Conservation (phyloP, 768 basidiomycete genomes). For the Auriscalpium orientale region DNA sequence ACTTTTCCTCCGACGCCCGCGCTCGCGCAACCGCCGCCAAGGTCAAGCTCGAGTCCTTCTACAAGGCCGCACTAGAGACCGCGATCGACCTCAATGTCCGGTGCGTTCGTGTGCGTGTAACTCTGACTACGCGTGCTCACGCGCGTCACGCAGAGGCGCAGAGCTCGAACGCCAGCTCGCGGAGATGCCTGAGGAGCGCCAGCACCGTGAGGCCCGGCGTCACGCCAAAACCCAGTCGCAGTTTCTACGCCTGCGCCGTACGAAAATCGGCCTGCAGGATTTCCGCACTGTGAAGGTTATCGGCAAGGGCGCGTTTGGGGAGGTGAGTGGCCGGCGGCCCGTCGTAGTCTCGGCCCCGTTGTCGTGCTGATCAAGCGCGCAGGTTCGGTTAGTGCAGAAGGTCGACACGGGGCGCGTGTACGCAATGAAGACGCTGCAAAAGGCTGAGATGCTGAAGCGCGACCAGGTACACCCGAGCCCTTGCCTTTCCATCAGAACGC, state of each 20-base stretch:
- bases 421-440: conserved; percentile 96
- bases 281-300: conserved; percentile 98
- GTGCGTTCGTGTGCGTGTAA: conserved; percentile 31
- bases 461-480: conserved; percentile 63
- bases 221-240: conserved; percentile 64
- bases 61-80: conserved; percentile 92
- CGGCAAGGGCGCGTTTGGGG: conserved; percentile 99
- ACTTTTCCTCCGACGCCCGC: conserved; percentile 73
- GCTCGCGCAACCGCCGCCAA: conserved; percentile 87
- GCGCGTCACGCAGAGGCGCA: conserved; percentile 51
- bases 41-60: conserved; percentile 91
- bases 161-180: conserved; percentile 79
- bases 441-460: conserved; percentile 98
- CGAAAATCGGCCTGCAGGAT: conserved; percentile 84
- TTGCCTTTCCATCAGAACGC: not conserved
- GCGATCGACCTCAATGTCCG: conserved; percentile 93
- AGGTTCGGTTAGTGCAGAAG: conserved; percentile 95
- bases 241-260: conserved; percentile 81
- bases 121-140: not conserved
- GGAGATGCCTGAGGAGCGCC: conserved; percentile 72
- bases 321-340: conserved; percentile 41
- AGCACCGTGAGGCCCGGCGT: conserved; percentile 67
- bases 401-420: conserved; percentile 96
- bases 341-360: no score
- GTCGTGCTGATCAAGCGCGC: not conserved